These are phyloP conservation scores for Penicillium sp. DNA, from an alignment of 2,329 filamentous ascomycete species.

Conservation along the genomic window DNA sequence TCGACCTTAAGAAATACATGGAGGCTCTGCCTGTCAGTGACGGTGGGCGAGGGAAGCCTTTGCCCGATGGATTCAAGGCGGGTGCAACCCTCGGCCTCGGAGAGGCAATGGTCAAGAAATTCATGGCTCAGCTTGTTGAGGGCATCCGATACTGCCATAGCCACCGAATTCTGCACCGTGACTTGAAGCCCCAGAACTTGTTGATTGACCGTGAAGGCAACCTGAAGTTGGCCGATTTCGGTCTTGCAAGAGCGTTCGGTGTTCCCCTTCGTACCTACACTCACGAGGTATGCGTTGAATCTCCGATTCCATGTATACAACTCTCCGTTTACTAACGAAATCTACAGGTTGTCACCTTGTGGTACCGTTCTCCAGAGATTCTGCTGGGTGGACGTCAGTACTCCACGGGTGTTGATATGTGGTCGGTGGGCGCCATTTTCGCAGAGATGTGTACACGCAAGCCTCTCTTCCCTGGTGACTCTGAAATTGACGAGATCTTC, in stretches of 20 bases:
- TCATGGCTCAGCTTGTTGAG: conserved; percentile 83
- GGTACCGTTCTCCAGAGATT: conserved; percentile 90
- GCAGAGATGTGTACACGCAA: conserved; percentile 95
- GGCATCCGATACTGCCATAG: conserved; percentile 86
- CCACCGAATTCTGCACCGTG: conserved; percentile 81
- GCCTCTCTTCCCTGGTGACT: conserved; percentile 87
- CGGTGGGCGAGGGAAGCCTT: conserved; percentile 77
- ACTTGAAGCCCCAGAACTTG: conserved; percentile 87
- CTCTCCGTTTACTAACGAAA: conserved; percentile 6
- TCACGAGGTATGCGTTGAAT: conserved; percentile 61
- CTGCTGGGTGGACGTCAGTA: conserved; percentile 87
- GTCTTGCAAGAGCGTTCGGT: conserved; percentile 83
- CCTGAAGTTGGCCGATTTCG: conserved; percentile 87
- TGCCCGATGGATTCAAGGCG: conserved; percentile 71
- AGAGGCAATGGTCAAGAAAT: conserved; percentile 82
- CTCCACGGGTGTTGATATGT: conserved; percentile 93
- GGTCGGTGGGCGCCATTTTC: conserved; percentile 92
- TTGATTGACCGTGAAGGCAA: conserved; percentile 84
- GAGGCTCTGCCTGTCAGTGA: conserved; percentile 80
- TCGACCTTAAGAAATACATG: conserved; percentile 96
- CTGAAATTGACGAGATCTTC: conserved; percentile 91
- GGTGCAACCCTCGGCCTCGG: conserved; percentile 69
- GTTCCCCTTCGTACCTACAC: conserved; percentile 89
- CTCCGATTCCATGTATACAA: not conserved
- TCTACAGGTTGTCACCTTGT: conserved; percentile 75